A percentile compares a stretch with the other conserved stretches of the same genome.
Conservation (phyloP, 306 rosid species). For the Datisca glomerata region DNA sequence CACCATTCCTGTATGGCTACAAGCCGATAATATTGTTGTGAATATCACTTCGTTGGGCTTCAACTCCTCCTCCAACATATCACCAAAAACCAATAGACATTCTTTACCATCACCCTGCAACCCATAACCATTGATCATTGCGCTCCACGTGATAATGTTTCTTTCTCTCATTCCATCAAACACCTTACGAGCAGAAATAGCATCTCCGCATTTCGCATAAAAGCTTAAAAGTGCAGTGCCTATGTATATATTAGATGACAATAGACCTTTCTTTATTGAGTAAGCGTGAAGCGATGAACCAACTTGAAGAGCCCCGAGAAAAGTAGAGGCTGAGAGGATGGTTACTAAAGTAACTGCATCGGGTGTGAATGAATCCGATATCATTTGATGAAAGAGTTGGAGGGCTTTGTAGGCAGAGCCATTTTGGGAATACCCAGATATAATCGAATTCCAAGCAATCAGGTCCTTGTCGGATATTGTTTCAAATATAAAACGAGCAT, state of each 20-base stretch:
- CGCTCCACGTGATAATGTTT: constrained; percentile 53
- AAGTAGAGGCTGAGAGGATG: constrained; percentile 46
- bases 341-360: constrained; percentile 58
- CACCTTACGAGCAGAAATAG: constrained; percentile 37
- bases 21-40: constrained; percentile 48
- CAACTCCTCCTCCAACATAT: constrained; percentile 41
- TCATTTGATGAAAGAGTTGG: constrained; percentile 40
- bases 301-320: constrained; percentile 33
- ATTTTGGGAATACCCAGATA: constrained; percentile 44
- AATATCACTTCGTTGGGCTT: constrained; percentile 50
- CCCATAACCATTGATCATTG: constrained; percentile 68
- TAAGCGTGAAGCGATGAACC: constrained; percentile 58
- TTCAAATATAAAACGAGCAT: constrained; percentile 44
- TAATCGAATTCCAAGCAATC: constrained; percentile 62
- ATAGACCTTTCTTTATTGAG: constrained; percentile 36
- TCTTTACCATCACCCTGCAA: constrained; percentile 53
- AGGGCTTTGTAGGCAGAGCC: constrained; percentile 45
- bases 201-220: constrained; percentile 71
- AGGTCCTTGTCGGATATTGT: constrained; percentile 23
- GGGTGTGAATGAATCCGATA: constrained; percentile 25
- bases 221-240: constrained; percentile 65
- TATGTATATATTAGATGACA: constrained; percentile 30
- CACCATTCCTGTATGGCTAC: constrained; percentile 74
- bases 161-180: constrained; percentile 61
- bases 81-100: constrained; percentile 39